phyloP scores from a whole-genome alignment of 768 basidiomycete species.

The Pholiota microspora region DNA sequence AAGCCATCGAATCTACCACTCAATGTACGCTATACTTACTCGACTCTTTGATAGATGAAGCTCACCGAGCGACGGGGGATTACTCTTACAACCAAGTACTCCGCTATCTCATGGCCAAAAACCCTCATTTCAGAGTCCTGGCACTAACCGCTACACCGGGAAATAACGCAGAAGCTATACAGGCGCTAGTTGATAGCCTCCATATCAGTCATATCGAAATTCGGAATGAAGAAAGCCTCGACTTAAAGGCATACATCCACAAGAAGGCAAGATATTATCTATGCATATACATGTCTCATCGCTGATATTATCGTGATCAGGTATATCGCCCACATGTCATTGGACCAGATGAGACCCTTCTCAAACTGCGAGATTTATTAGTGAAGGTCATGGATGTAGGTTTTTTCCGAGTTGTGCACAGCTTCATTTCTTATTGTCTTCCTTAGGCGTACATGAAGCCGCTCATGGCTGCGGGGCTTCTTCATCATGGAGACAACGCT shows the following conservation, averaged over 20 bases:
- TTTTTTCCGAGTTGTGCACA: background rate
- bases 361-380: slow-evolving; percentile 64
- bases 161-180: slow-evolving; percentile 80
- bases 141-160: slow-evolving; percentile 97
- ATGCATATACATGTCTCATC: background rate
- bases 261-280: slow-evolving; percentile 65
- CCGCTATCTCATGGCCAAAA: slow-evolving; percentile 89
- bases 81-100: slow-evolving; percentile 91
- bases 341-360: slow-evolving; percentile 65
- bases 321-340: slow-evolving; percentile 78
- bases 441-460: slow-evolving; percentile 29
- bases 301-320: slow-evolving; percentile 32
- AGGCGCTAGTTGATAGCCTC: slow-evolving; percentile 85
- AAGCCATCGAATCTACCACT: slow-evolving; percentile 12
- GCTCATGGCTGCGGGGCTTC: slow-evolving; percentile 35
- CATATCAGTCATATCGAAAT: slow-evolving; percentile 97
- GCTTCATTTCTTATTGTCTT: background rate
- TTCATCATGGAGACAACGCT: slow-evolving; percentile 51
- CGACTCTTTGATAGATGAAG: slow-evolving; percentile 64
- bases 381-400: slow-evolving; percentile 73
- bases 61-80: slow-evolving; percentile 90
- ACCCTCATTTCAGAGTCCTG: slow-evolving; percentile 88
- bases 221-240: slow-evolving; percentile 85
- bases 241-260: slow-evolving; percentile 82
- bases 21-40: background rate